Evolutionary conservation across 1,139 yeast species (phyloP).

Genomic region (Zygosaccharomyces sapae): DNA sequence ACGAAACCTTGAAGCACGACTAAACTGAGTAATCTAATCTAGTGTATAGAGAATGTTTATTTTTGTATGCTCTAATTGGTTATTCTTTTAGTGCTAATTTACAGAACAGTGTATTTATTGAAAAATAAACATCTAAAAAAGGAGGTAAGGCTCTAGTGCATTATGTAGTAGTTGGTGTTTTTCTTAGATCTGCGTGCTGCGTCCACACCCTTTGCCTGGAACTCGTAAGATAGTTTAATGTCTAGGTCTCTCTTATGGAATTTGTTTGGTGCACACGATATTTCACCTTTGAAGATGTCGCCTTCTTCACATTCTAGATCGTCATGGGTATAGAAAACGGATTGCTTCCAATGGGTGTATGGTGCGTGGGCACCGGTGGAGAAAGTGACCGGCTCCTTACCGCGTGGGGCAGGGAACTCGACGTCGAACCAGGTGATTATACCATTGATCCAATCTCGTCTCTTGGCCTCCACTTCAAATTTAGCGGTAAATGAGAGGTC

Average conservation of each 20-base stretch:
- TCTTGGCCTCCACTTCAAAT: conserved; percentile 66
- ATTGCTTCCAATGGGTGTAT: conserved; percentile 96
- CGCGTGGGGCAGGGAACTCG: conserved; percentile 65
- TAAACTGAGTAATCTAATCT: conserved; percentile 29
- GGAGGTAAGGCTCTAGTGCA: conserved; percentile 34
- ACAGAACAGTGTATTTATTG: too few species aligned
- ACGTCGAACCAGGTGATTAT: conserved; percentile 93
- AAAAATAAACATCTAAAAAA: too few species aligned
- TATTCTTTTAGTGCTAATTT: conserved; percentile 8
- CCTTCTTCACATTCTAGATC: conserved; percentile 76
- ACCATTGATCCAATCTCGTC: conserved; percentile 84
- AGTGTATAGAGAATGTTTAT: conserved; percentile 7
- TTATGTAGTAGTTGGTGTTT: conserved; percentile 30
- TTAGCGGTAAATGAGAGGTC: conserved; percentile 70
- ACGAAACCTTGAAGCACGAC: conserved; percentile 59
- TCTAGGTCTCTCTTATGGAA: conserved; percentile 82
- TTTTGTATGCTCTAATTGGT: conserved; percentile 8
- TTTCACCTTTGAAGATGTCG: conserved; percentile 65
- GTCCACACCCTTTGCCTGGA: conserved; percentile 50
- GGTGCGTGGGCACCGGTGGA: conserved; percentile 79
- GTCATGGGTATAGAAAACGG: conserved; percentile 85
- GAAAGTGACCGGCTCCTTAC: conserved; percentile 52
- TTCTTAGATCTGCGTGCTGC: conserved; percentile 50
- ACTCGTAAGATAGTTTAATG: conserved; percentile 52
- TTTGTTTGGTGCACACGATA: conserved; percentile 73